Percentiles rank a stretch among this genome's conserved stretches.
These are phyloP conservation scores for Verticillium dahliae DNA, from an alignment of 2,329 filamentous ascomycete genomes.

Conservation along the genomic window DNA sequence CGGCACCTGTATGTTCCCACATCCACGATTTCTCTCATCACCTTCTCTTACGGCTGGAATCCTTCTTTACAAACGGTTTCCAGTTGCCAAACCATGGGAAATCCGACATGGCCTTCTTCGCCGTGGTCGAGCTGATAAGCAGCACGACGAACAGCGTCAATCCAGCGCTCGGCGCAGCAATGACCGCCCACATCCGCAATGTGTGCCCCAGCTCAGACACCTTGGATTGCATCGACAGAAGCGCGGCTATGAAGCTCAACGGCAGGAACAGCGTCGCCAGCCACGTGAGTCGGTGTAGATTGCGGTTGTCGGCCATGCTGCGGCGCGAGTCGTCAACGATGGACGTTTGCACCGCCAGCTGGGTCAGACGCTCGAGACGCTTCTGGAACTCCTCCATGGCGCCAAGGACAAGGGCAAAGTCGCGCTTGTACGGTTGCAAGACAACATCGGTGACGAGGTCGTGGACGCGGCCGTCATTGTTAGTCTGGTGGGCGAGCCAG, in stretches of 20 bases:
- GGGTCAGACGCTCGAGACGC: slow-evolving; percentile 23
- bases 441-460: not conserved
- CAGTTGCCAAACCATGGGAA: not conserved
- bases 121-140: not conserved
- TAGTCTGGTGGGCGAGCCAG: not conserved
- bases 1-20: not conserved
- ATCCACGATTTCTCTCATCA: not conserved
- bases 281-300: slow-evolving; percentile 23
- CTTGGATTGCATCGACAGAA: slow-evolving; percentile 22
- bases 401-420: slow-evolving; percentile 16
- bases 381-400: slow-evolving; percentile 23
- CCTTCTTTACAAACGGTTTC: not conserved
- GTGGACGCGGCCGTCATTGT: not conserved
- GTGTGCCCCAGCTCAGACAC: slow-evolving; percentile 9
- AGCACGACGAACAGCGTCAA: slow-evolving; percentile 2
- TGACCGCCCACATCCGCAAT: slow-evolving; percentile 14
- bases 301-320: slow-evolving; percentile 20
- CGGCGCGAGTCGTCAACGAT: slow-evolving; percentile 20
- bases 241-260: slow-evolving; percentile 19
- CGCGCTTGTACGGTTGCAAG: slow-evolving; percentile 11
- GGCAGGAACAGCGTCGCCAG: slow-evolving; percentile 26
- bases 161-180: slow-evolving; percentile 15
- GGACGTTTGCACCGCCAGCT: slow-evolving; percentile 22
- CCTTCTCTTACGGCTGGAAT: not conserved
- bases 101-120: not conserved